Evolutionary conservation across 2,329 filamentous ascomycete species (phyloP), one percentile per base, ranked within the genome.

Genomic region (Arachnomyces sp.): DNA sequence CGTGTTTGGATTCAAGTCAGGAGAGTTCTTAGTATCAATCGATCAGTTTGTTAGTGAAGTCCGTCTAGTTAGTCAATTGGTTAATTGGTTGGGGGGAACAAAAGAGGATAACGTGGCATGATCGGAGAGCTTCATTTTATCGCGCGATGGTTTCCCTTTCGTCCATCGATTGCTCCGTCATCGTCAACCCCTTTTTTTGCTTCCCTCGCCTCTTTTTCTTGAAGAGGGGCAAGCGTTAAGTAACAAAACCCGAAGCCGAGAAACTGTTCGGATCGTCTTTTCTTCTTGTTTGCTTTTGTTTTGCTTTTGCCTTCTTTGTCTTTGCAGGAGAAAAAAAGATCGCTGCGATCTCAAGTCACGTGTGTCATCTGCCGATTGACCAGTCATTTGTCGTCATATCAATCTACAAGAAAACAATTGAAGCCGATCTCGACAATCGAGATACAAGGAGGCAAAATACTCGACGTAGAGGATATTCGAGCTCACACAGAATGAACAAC

Each of bases 31-130:
- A 18, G 12, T 14, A 35, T 35, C 33, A n/a, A n/a, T 35, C 13
- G 33, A 18, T 8, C n/a, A 14, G 33, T 4, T 35, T 6, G n/a
- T 21, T 39, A 16, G 38, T 25, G 25, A 14, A n/a, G 28, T 11
- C n/a, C 5, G 30, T 33, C 29, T 16, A 21, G 3, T 13, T 34
- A 31, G 31, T 33, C 34, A 16, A 16, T 28, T 34, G 13, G 18
- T n/a, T 35, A 12, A 39, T 13, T 21, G 30, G 11, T 32, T 28
- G 21, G 17, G 30, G 28, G 30, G 14, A 17, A 18, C 13, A 12
- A 30, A 31, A 15, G 17, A 9, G 34, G 39, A 29, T 34, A 42
- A 42, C 39, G 39, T 42, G 39, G 39, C 39, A 37, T 42, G 34
- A 42, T 42, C 39, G 13, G 21, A 25, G 21, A 25, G 21, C 21